Evolutionary conservation across 371 early-diverging fungal genomes (phyloP).

Genomic region (Syncephalastrum sp.): DNA sequence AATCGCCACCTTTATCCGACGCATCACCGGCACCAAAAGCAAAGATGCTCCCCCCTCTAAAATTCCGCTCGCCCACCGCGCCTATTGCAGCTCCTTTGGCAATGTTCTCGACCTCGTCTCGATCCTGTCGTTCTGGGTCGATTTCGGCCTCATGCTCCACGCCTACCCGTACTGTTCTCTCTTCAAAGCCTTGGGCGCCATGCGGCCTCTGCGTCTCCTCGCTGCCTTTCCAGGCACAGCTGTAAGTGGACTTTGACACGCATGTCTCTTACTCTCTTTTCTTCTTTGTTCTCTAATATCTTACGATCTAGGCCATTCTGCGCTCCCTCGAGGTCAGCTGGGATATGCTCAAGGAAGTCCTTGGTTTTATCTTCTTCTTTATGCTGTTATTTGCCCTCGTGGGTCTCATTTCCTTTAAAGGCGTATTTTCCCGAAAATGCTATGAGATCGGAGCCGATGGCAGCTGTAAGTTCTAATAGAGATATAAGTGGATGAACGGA

Average conservation of each 20-base stretch:
- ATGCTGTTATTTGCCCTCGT: slow-evolving; percentile 54
- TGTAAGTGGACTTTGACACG: slow-evolving; percentile 25
- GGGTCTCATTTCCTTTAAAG: slow-evolving; percentile 55
- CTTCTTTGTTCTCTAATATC: neutral
- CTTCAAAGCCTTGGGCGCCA: slow-evolving; percentile 52
- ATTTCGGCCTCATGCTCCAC: slow-evolving; percentile 47
- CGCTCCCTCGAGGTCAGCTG: slow-evolving; percentile 55
- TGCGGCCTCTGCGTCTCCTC: slow-evolving; percentile 52
- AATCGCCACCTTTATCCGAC: neutral
- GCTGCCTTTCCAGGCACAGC: slow-evolving; percentile 55
- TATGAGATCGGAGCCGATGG: slow-evolving; percentile 24
- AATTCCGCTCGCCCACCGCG: slow-evolving; percentile 24
- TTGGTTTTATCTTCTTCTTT: slow-evolving; percentile 57
- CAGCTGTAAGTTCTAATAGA: slow-evolving; percentile 25
- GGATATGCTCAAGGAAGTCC: slow-evolving; percentile 49
- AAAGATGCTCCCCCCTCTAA: neutral
- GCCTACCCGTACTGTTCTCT: slow-evolving; percentile 45
- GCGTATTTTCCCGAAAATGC: slow-evolving; percentile 52
- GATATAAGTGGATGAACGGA: neutral
- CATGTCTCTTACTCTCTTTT: neutral
- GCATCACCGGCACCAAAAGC: neutral
- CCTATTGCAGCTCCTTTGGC: slow-evolving; percentile 43
- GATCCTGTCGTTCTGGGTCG: slow-evolving; percentile 53
- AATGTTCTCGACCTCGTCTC: slow-evolving; percentile 50
- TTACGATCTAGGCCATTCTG: slow-evolving; percentile 40